Evolutionary conservation across 169 alveolate species (phyloP).

Genomic region (Miamiensis avidus): DNA sequence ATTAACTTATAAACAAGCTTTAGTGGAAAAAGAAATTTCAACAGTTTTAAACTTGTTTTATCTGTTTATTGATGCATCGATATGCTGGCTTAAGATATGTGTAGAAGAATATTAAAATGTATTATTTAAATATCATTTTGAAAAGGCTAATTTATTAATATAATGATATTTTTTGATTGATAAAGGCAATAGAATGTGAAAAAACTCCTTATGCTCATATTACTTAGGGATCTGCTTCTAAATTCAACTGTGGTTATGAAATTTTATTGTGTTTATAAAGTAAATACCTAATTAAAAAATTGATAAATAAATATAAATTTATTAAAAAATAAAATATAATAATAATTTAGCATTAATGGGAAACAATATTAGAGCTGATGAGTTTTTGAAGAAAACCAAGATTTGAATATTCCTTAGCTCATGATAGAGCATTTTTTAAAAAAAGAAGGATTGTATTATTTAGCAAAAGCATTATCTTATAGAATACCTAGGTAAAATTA

Average conservation of each 20-base stretch:
- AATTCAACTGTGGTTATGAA: background rate
- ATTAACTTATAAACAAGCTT: background rate
- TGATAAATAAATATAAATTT: no score
- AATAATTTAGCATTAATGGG: background rate
- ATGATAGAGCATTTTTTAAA: background rate
- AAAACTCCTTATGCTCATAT: background rate
- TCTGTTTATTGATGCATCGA: background rate
- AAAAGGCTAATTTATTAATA: no score
- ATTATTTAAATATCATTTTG: no score
- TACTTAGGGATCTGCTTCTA: background rate
- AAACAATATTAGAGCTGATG: background rate
- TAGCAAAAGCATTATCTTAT: background rate
- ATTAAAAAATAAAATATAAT: no score
- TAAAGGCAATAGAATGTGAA: background rate
- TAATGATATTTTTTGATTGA: no score
- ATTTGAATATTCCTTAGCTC: background rate
- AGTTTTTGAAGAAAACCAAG: background rate
- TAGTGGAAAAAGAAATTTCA: background rate
- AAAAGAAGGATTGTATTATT: background rate
- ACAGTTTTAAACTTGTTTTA: no score
- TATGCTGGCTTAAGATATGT: background rate
- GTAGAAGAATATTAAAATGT: background rate
- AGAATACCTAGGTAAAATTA: background rate
- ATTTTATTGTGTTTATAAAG: background rate
- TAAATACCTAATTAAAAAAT: background rate